These are phyloP conservation scores for Diaporthe citri DNA, from an alignment of 2,329 filamentous ascomycete species.

Conservation along the genomic window DNA sequence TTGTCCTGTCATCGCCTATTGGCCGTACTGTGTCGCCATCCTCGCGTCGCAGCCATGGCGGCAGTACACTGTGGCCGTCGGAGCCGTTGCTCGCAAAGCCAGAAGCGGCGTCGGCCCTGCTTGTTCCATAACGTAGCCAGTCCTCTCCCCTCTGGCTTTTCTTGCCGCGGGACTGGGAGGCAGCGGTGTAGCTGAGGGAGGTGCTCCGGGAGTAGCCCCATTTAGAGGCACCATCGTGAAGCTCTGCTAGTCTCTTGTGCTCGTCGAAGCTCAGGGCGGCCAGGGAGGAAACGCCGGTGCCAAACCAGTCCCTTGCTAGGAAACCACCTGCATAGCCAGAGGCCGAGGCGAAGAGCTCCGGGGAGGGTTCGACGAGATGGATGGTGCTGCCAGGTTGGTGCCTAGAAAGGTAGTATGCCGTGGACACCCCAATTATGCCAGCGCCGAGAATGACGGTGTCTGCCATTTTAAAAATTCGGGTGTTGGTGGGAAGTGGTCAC, in stretches of 20 bases:
- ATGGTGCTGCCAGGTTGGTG: conserved; percentile 57
- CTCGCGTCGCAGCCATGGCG: conserved; percentile 71
- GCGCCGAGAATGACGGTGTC: conserved; percentile 76
- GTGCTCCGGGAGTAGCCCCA: conserved; percentile 68
- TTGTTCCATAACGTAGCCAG: conserved; percentile 75
- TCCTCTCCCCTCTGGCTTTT: conserved; percentile 66
- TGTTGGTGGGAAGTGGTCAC: conserved; percentile 12
- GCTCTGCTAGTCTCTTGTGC: conserved; percentile 73
- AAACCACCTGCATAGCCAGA: conserved; percentile 83
- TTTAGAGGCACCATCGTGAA: conserved; percentile 66
- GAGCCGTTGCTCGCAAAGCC: conserved; percentile 43
- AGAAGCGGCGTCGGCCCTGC: conserved; percentile 67
- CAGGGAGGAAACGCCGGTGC: conserved; percentile 66
- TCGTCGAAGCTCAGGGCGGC: conserved; percentile 77
- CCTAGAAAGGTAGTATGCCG: conserved; percentile 78
- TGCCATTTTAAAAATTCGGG: conserved; percentile 50
- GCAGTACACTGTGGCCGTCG: conserved; percentile 34
- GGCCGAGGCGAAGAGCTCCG: conserved; percentile 76
- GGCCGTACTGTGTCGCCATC: conserved; percentile 69
- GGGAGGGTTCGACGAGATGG: conserved; percentile 61
- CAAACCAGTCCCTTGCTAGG: conserved; percentile 80
- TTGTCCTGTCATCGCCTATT: conserved; percentile 71
- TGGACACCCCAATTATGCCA: conserved; percentile 78
- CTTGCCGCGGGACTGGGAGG: conserved; percentile 45
- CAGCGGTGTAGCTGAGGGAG: conserved; percentile 63